Percentiles rank a stretch among this genome's conserved stretches.
Evolutionary conservation across 352 stramenopile species (phyloP).

Genomic region (Plasmopara viticola): DNA sequence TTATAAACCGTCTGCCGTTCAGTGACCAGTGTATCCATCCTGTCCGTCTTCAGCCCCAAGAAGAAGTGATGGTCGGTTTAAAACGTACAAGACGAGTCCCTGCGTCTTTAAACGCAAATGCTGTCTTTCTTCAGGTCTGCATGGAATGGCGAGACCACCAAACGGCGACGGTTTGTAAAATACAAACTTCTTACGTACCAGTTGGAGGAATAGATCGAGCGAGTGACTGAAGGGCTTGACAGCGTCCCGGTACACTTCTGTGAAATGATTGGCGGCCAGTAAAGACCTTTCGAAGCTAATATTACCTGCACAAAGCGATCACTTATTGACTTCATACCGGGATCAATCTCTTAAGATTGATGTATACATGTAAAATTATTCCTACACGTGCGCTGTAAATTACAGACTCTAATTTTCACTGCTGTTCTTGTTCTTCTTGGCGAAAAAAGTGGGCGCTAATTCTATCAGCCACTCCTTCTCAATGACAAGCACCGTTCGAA

Average conservation of each 20-base stretch:
- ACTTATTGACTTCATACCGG: too few species aligned
- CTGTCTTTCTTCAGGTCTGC: constrained; percentile 5
- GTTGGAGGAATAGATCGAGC: constrained; percentile 85
- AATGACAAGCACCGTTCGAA: constrained; percentile 81
- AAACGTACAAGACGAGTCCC: too few species aligned
- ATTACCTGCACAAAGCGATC: constrained; percentile 16
- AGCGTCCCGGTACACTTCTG: constrained; percentile 15
- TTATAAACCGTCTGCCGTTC: background rate
- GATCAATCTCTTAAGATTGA: too few species aligned
- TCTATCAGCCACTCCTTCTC: constrained; percentile 88
- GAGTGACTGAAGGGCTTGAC: constrained; percentile 76
- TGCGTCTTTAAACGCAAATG: too few species aligned
- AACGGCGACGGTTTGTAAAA: constrained; percentile 7
- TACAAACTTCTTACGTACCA: constrained; percentile 47
- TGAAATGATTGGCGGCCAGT: constrained; percentile 66
- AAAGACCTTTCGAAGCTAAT: constrained; percentile 22
- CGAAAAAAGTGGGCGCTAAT: constrained; percentile 78
- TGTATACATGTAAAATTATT: too few species aligned
- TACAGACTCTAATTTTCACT: background rate
- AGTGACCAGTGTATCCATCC: constrained; percentile 4
- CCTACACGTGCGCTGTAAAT: background rate
- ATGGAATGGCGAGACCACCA: background rate
- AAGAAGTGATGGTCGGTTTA: background rate
- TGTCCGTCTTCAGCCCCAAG: constrained; percentile 1
- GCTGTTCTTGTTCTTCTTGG: constrained; percentile 33